phyloP scores from a whole-genome alignment of 768 basidiomycete species.

The Lactarius indigo region DNA sequence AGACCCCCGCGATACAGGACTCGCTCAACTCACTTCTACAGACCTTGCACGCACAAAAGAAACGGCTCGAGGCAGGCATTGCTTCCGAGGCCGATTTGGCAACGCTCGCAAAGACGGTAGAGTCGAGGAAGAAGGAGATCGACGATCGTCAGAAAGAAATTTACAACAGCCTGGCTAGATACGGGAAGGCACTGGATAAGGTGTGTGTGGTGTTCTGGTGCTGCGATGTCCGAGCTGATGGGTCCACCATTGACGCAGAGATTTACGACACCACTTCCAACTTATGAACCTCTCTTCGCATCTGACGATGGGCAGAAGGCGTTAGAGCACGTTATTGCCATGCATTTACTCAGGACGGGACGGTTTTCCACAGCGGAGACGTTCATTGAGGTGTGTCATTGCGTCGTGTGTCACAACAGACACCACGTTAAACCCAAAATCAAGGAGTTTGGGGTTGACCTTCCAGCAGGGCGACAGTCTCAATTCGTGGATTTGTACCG shows the following conservation, averaged over 20 bases:
- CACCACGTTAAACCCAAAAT: conserved; percentile 9
- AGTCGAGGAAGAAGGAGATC: conserved; percentile 74
- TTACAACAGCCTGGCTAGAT: conserved; percentile 67
- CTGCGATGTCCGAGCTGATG: conserved; percentile 16
- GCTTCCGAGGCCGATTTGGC: conserved; percentile 48
- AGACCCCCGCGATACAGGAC: conserved; percentile 49
- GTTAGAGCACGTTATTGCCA: conserved; percentile 65
- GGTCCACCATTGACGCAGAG: conserved; percentile 35
- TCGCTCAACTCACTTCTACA: conserved; percentile 64
- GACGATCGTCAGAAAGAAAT: conserved; percentile 89
- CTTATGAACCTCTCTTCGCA: conserved; percentile 63
- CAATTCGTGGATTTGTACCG: conserved; percentile 69
- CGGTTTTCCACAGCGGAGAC: conserved; percentile 74
- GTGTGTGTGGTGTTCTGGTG: conserved; percentile 38
- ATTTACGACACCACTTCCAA: conserved; percentile 54
- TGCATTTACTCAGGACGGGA: conserved; percentile 78
- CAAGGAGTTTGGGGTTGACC: conserved; percentile 65
- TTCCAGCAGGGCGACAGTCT: conserved; percentile 46
- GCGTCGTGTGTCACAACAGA: neutral
- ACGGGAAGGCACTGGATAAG: conserved; percentile 92
- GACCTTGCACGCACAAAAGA: conserved; percentile 54
- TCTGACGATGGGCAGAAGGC: conserved; percentile 56
- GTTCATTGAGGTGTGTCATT: conserved; percentile 59
- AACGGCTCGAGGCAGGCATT: conserved; percentile 46
- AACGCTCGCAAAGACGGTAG: conserved; percentile 54